Evolutionary conservation across 768 basidiomycete genomes (phyloP), one percentile per base, ranked within the genome.

Genomic region (Trametes cubensis): DNA sequence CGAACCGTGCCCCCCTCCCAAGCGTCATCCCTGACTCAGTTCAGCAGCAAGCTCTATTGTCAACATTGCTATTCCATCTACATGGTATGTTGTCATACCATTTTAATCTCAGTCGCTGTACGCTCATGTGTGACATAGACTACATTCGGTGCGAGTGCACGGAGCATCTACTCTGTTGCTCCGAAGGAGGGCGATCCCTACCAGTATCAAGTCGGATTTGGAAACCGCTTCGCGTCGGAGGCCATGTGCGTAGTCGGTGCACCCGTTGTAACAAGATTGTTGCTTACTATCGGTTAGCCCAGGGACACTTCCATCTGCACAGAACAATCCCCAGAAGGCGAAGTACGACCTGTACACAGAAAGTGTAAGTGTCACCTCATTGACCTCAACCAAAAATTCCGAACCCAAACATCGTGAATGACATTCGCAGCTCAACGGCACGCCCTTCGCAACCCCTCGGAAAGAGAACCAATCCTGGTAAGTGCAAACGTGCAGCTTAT

Each of bases 331-430:
- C 0, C 86, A 88, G 74, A 83, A 81, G 66, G 75, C 75, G 72
- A 86, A 85, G 67, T 87, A 86, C 69, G 85, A 81, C 57, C 72
- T 88, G 6, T 88, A 88, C 67, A 77, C 80, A 1, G 86, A 88
- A 70, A 80, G 78, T 65, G 85, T 85, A 57, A 61, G 80, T 75
- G 0, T 6, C 28, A 13, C 20, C 30, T n/a, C 25, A 15, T 10
- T 21, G 28, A 4, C 25, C 2, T 14, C 7, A 4, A 30, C 2
- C 25, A n/a, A n/a, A 14, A 42, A 14, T 2, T 14, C 25, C 4
- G 40, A 28, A 4, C 7, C 28, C 7, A 28, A 7, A 28, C 7
- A 28, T 13, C 23, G 28, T 8, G 18, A 28, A 55, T 50, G 17
- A 20, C 40, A 8, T 3, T 44, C 39, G 26, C 13, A 87, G 85